Evolutionary conservation across 495 filamentous ascomycete genomes (phyloP).

Genomic region (Geopyxis carbonaria): DNA sequence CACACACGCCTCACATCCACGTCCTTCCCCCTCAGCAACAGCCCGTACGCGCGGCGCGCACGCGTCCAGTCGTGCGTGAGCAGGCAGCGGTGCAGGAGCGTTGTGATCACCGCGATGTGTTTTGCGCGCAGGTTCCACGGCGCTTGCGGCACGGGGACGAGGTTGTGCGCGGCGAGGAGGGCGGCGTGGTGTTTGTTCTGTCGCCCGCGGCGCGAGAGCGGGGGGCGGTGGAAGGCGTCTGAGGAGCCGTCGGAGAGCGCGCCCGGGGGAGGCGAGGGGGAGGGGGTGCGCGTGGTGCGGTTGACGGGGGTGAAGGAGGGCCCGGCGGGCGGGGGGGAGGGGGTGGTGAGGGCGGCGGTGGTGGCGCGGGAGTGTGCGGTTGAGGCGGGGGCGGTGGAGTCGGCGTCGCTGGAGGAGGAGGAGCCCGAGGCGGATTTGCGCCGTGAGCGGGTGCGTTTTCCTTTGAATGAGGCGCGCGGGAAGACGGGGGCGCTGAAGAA

Average conservation of each 20-base stretch:
- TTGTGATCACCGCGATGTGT: slow-evolving; percentile 12
- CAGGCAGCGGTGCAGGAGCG: slow-evolving; percentile 17
- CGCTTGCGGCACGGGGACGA: slow-evolving; percentile 4
- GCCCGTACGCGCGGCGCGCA: slow-evolving; percentile 15
- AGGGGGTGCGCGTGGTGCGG: slow-evolving; percentile 1
- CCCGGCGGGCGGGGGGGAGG: background rate
- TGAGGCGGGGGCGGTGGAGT: background rate
- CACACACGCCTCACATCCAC: slow-evolving; percentile 17
- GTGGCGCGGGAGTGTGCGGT: background rate
- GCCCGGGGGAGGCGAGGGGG: background rate
- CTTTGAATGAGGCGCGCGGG: background rate
- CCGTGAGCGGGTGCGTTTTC: background rate
- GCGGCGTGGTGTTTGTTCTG: slow-evolving; percentile 2
- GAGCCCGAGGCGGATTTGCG: background rate
- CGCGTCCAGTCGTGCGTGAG: slow-evolving; percentile 10
- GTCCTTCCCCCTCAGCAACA: slow-evolving; percentile 13
- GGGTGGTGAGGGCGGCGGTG: background rate
- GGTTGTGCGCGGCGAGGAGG: slow-evolving; percentile 13
- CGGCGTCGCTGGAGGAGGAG: slow-evolving; percentile 5
- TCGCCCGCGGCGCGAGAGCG: slow-evolving; percentile 9
- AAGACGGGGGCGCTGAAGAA: slow-evolving; percentile 11
- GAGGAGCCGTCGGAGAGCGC: background rate
- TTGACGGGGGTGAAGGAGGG: background rate
- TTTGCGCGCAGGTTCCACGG: slow-evolving; percentile 8
- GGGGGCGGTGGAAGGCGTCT: background rate